A percentile compares a stretch with the other conserved stretches of the same genome.
Conservation (phyloP, 768 basidiomycete species). For the Inosperma sp. region DNA sequence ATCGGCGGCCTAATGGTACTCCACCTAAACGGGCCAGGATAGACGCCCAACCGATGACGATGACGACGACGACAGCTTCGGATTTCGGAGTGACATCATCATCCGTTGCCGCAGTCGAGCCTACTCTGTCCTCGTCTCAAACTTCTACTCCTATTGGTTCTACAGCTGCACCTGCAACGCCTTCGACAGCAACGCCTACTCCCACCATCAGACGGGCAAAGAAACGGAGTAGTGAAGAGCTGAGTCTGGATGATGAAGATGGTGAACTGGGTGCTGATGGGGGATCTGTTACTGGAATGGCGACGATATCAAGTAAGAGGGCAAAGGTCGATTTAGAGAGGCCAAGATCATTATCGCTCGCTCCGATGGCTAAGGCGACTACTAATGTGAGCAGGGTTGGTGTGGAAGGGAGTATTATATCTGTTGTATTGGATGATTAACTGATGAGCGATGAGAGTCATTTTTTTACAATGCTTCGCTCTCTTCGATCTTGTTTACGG, state of each 20-base stretch:
- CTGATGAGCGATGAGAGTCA: too few species aligned
- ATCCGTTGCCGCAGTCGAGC: conserved; percentile 7
- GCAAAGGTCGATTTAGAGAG: conserved; percentile 17
- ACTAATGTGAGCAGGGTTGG: too few species aligned
- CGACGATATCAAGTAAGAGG: conserved; percentile 16
- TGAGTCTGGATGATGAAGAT: conserved; percentile 30
- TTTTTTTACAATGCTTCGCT: too few species aligned
- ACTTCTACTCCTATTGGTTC: not conserved
- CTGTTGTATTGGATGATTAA: too few species aligned
- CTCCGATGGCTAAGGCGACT: too few species aligned
- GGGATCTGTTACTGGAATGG: not conserved
- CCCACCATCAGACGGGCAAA: conserved; percentile 27
- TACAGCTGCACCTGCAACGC: not conserved
- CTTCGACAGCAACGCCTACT: conserved; percentile 15
- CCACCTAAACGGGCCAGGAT: conserved; percentile 30
- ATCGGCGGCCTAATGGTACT: conserved; percentile 21
- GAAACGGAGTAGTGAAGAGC: conserved; percentile 50
- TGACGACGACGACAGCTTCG: not conserved
- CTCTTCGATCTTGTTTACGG: too few species aligned
- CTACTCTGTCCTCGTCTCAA: not conserved
- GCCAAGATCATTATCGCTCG: conserved; percentile 7
- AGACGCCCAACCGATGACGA: not conserved
- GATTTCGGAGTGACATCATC: too few species aligned
- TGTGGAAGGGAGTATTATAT: too few species aligned
- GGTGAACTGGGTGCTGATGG: not conserved